These are phyloP conservation scores for Pugionium cornutum DNA, from an alignment of 345 rosid species.

Conservation along the genomic window DNA sequence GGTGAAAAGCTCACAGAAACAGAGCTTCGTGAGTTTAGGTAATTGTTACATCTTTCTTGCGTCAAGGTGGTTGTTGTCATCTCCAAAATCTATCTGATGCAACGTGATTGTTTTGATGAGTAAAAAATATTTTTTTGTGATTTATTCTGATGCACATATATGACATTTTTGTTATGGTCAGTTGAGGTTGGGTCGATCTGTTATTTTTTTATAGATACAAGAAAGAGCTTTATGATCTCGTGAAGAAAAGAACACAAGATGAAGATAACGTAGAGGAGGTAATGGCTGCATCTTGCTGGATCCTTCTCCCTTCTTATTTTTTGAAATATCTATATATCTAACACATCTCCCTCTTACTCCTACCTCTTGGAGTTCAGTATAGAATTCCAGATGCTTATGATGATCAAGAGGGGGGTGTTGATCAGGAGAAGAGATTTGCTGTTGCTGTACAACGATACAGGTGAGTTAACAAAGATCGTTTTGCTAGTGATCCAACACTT, in stretches of 20 bases:
- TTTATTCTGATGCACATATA: not conserved
- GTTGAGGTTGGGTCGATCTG: slow-evolving; percentile 17
- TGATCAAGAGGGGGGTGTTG: slow-evolving; percentile 80
- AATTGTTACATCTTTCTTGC: slow-evolving; percentile 33
- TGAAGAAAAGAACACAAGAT: slow-evolving; percentile 73
- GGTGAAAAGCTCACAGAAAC: slow-evolving; percentile 74
- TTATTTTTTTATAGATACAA: slow-evolving; percentile 61
- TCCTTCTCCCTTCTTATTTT: slow-evolving; percentile 6
- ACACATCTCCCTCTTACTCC: slow-evolving; percentile 22
- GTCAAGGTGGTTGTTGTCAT: slow-evolving; percentile 17
- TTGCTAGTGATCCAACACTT: slow-evolving; percentile 26
- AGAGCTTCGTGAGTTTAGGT: slow-evolving; percentile 70
- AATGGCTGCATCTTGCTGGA: slow-evolving; percentile 34
- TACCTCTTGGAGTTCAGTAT: slow-evolving; percentile 55
- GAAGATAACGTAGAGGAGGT: slow-evolving; percentile 73
- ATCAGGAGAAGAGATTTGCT: slow-evolving; percentile 93
- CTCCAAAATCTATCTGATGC: slow-evolving; percentile 10
- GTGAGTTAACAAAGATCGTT: slow-evolving; percentile 44
- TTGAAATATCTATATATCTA: slow-evolving; percentile 14
- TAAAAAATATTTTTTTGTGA: not conserved
- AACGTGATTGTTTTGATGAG: slow-evolving; percentile 1
- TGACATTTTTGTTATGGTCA: not conserved
- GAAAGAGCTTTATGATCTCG: slow-evolving; percentile 79
- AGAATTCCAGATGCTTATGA: slow-evolving; percentile 97
- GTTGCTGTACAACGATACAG: slow-evolving; percentile 87